Evolutionary conservation across 2,329 filamentous ascomycete genomes (phyloP), one percentile per base, ranked within the genome.

Genomic region (Ophiostoma pallidulum): DNA sequence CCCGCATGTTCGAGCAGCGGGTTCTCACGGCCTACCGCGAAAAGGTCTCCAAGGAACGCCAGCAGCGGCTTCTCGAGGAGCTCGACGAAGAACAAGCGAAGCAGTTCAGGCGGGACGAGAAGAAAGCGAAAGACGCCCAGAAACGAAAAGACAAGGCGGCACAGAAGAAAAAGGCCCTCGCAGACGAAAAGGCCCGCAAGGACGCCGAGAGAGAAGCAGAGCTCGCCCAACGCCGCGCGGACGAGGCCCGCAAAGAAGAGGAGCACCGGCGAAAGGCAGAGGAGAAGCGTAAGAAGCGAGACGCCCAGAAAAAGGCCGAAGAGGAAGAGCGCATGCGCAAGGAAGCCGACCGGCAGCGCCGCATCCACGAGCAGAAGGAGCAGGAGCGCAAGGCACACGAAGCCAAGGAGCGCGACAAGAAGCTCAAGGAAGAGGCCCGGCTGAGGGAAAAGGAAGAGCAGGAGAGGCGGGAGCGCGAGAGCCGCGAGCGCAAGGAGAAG

Each of bases 1-100:
- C 92, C 49, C 82, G 92, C 54, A 98, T 98, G 92, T 98, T 98
- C 65, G 92, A 98, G 69, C 92, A 98, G 65, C 78, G 92, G 54
- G 92, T 98, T 19, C 74, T 98, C 50, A 91, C 86, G 36, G 92
- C 92, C n/a, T 98, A 98, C 67, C 86, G 89, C 64, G 91, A 97
- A 68, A 96, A 96, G 64, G 91, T 98, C 3, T 88, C 92, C 16
- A 82, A 84, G 58, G 91, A 98, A 67, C 86, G 92, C 24, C 91
- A 96, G 61, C 76, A 86, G 60, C 89, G 89, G 63, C 80, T 98
- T 19, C 74, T 98, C 22, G 86, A 96, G 62, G 92, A 98, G 64
- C 73, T 96, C 3, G 82, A 90, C 56, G 87, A 94, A 61, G 92
- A 98, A 63, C 78, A 79, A 53, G 79, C 80, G 47, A 78, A 82